Evolutionary conservation across 352 stramenopile species (phyloP).

Genomic region (Blastocystis sp.): DNA sequence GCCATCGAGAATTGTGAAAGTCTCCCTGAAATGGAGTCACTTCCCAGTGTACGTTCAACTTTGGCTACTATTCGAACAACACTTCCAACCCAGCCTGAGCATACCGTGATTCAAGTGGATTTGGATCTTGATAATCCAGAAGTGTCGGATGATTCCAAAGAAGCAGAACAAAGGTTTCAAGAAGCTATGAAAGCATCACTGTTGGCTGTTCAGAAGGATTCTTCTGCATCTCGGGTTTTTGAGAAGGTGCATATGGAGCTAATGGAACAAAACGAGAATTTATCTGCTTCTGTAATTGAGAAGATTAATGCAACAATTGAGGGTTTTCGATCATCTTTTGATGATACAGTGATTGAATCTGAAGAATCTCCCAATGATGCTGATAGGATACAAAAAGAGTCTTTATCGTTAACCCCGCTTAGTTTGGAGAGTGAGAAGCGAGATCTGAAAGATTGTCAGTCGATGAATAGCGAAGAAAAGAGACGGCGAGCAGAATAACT

Average conservation of each 20-base stretch:
- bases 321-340: not conserved
- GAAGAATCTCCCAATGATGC: not conserved
- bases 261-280: not conserved
- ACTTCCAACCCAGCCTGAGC: not conserved
- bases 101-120: not conserved
- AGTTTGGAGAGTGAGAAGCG: no score
- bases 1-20: no score
- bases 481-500: not conserved
- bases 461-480: no score
- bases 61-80: not conserved
- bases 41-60: not conserved
- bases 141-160: not conserved
- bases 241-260: not conserved
- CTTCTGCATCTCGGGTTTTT: not conserved
- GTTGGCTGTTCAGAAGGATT: not conserved
- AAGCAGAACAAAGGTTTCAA: not conserved
- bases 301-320: not conserved
- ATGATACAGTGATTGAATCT: not conserved
- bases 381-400: not conserved
- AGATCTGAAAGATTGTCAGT: no score
- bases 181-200: not conserved
- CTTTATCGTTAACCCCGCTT: not conserved
- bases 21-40: not conserved
- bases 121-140: conserved; percentile 35
- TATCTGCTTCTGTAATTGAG: not conserved